These are phyloP conservation scores for Juglanconis sp. DNA, from an alignment of 2,329 filamentous ascomycete genomes.

Conservation along the genomic window DNA sequence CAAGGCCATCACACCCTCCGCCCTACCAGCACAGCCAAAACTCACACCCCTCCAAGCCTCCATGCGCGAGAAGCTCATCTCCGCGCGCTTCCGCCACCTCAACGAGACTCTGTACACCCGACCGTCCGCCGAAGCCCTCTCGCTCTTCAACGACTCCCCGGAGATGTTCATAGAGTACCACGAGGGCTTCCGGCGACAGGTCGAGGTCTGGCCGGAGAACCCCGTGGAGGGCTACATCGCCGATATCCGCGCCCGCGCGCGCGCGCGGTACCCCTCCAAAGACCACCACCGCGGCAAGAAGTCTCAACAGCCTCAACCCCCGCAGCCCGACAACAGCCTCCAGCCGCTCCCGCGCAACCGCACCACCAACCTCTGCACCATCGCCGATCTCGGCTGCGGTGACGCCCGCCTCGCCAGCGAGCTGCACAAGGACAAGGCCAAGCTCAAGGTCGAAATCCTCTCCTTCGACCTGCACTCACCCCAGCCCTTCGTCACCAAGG, in stretches of 20 bases:
- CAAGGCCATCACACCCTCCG: constrained; percentile 4
- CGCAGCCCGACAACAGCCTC: constrained; percentile 25
- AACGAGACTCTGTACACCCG: constrained; percentile 96
- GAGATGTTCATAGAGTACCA: constrained; percentile 97
- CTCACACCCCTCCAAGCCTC: constrained; percentile 89
- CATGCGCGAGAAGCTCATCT: constrained; percentile 93
- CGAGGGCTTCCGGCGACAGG: constrained; percentile 91
- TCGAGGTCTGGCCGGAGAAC: constrained; percentile 94
- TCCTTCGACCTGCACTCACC: constrained; percentile 86
- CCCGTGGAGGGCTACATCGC: constrained; percentile 84
- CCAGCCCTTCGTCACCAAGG: constrained; percentile 73
- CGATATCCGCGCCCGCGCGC: constrained; percentile 66
- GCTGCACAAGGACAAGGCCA: constrained; percentile 60
- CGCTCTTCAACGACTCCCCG: constrained; percentile 78
- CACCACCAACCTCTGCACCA: constrained; percentile 61
- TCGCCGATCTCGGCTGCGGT: constrained; percentile 91
- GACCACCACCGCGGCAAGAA: constrained; percentile 20
- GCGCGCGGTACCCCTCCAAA: constrained; percentile 34
- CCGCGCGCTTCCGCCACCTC: constrained; percentile 92
- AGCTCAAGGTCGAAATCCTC: constrained; percentile 69
- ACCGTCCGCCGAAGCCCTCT: constrained; percentile 77
- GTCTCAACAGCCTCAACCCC: constrained; percentile 25
- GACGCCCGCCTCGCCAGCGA: constrained; percentile 77
- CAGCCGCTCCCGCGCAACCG: constrained; percentile 67
- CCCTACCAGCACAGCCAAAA: constrained; percentile 39